Evolutionary conservation across 108 stramenopile genomes (phyloP).

Genomic region (Stephanodiscus triporus): DNA sequence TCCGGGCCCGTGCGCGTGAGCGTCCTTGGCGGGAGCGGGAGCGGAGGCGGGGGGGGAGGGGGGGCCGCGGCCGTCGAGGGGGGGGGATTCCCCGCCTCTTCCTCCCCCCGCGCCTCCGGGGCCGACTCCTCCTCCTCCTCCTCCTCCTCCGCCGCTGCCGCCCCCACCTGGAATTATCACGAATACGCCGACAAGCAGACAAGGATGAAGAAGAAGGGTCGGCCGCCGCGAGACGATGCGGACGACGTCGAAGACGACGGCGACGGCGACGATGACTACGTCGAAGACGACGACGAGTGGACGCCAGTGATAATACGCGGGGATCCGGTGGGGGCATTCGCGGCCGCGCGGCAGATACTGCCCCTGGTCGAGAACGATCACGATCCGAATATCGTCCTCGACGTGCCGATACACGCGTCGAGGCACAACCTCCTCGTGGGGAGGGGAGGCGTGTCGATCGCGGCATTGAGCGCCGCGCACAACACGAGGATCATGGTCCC

Average conservation of each 20-base stretch:
- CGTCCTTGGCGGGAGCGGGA: constrained; percentile 44
- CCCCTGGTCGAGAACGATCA: constrained; percentile 29
- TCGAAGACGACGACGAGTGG: constrained; percentile 57
- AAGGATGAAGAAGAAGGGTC: constrained; percentile 35
- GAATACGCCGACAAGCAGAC: neutral
- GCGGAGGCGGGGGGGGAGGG: neutral
- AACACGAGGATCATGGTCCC: constrained; percentile 81
- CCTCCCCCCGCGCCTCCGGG: neutral
- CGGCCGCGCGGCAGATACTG: constrained; percentile 45
- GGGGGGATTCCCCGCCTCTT: neutral
- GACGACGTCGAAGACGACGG: constrained; percentile 1
- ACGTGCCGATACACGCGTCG: constrained; percentile 54
- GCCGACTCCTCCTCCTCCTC: neutral
- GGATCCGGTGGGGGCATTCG: constrained; percentile 59
- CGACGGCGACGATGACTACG: constrained; percentile 26
- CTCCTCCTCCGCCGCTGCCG: neutral
- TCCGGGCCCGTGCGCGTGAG: constrained; percentile 49
- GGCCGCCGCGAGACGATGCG: constrained; percentile 2
- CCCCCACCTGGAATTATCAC: neutral
- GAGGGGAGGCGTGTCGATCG: constrained; percentile 57
- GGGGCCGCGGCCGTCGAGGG: too few relatives aligned
- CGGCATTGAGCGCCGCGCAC: constrained; percentile 54
- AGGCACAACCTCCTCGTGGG: constrained; percentile 73
- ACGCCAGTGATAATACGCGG: constrained; percentile 76
- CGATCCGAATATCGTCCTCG: constrained; percentile 48